Conservation (phyloP, 2,329 filamentous ascomycete genomes). For the Lasiodiplodia sp. region DNA sequence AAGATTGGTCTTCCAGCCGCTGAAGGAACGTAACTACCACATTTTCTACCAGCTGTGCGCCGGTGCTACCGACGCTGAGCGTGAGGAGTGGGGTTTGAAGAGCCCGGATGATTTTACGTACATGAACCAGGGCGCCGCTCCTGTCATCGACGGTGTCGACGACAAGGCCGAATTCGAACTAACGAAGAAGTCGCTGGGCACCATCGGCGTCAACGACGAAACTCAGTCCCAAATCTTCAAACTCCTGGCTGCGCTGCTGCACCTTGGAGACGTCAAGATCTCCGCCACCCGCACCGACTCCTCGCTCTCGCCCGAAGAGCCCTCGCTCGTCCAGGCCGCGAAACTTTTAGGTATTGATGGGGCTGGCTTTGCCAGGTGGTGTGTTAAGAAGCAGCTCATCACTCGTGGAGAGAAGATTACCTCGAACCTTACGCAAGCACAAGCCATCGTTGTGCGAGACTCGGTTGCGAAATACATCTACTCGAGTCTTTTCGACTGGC, state of each 20-base stretch:
- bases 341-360: slow-evolving; percentile 86
- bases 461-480: slow-evolving; percentile 99
- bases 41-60: slow-evolving; percentile 98
- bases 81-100: slow-evolving; percentile 78
- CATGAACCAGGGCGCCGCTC: slow-evolving; percentile 91
- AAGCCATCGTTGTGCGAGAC: slow-evolving; percentile 92
- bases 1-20: slow-evolving; percentile 92
- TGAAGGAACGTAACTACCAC: slow-evolving; percentile 98
- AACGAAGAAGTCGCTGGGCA: slow-evolving; percentile 83
- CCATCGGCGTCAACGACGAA: slow-evolving; percentile 79
- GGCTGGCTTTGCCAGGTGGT: slow-evolving; percentile 93
- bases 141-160: slow-evolving; percentile 91
- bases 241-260: slow-evolving; percentile 86
- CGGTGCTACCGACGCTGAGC: slow-evolving; percentile 84
- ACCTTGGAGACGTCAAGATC: slow-evolving; percentile 97
- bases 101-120: slow-evolving; percentile 94
- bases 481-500: slow-evolving; percentile 97
- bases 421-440: slow-evolving; percentile 91
- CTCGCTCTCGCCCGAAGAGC: slow-evolving; percentile 79
- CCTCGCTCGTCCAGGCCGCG: slow-evolving; percentile 81
- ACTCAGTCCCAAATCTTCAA: slow-evolving; percentile 89
- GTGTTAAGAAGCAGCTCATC: slow-evolving; percentile 97
- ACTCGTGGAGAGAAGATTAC: slow-evolving; percentile 97
- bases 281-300: slow-evolving; percentile 89
- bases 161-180: slow-evolving; percentile 93